Evolutionary conservation across 208 protist species (phyloP).

Genomic region (Trypanosoma avium): DNA sequence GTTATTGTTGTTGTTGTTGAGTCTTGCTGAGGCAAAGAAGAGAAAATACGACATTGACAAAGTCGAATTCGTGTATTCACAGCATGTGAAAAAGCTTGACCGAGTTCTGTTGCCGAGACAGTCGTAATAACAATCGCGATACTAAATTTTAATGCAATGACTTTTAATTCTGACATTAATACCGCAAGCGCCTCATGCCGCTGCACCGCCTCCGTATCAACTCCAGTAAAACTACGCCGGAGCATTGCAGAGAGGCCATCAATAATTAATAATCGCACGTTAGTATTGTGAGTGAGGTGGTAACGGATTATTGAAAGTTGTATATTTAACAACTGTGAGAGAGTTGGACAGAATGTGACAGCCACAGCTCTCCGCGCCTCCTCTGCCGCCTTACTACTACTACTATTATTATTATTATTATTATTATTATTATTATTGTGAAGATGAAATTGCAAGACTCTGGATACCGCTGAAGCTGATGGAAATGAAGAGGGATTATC

Average conservation of each 20-base stretch:
- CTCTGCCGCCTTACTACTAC: too few relatives aligned
- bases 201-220: slow-evolving; percentile 38
- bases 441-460: slow-evolving; percentile 10
- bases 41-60: slow-evolving; percentile 2
- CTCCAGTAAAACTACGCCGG: slow-evolving; percentile 37
- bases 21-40: too few relatives aligned
- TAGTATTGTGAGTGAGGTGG: neutral
- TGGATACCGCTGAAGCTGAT: slow-evolving; percentile 5
- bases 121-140: slow-evolving; percentile 46
- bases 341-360: neutral
- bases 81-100: slow-evolving; percentile 59
- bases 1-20: too few relatives aligned
- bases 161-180: slow-evolving; percentile 53
- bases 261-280: slow-evolving; percentile 50
- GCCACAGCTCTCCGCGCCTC: slow-evolving; percentile 12
- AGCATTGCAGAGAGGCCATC: slow-evolving; percentile 56
- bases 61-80: slow-evolving; percentile 70
- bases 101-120: slow-evolving; percentile 36
- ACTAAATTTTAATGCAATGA: slow-evolving; percentile 34
- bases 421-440: too few relatives aligned
- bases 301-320: slow-evolving; percentile 8
- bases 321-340: slow-evolving; percentile 19
- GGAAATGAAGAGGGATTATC: slow-evolving; percentile 11
- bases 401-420: too few relatives aligned
- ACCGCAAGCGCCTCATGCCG: slow-evolving; percentile 45